These are phyloP conservation scores for Escallonia rubra DNA, from an alignment of 129 eudicot genomes.

Conservation along the genomic window DNA sequence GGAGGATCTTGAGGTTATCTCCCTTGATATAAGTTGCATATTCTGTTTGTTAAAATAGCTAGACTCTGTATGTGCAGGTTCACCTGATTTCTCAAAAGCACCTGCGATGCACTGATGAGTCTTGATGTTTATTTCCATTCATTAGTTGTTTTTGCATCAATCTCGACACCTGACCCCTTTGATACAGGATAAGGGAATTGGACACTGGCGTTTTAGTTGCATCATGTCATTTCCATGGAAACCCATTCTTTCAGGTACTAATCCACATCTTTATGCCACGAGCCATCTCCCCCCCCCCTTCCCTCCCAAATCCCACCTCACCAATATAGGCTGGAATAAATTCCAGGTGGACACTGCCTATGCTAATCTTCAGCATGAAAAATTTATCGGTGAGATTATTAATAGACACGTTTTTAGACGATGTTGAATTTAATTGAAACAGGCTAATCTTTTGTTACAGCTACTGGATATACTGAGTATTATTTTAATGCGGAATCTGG, in stretches of 20 bases:
- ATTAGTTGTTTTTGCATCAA: neutral
- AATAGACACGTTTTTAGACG: no score
- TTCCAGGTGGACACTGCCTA: no score
- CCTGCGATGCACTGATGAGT: neutral
- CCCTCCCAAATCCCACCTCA: no score
- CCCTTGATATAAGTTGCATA: no score
- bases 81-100: neutral
- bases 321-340: no score
- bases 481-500: constrained; percentile 79
- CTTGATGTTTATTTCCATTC: neutral
- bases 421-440: no score
- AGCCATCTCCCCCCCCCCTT: no score
- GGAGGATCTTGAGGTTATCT: constrained; percentile 80
- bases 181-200: constrained; percentile 75
- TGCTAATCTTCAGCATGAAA: no score
- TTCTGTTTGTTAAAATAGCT: neutral
- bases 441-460: constrained; percentile 29
- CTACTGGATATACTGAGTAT: constrained; percentile 96
- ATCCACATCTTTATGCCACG: no score
- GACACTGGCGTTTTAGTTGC: constrained; percentile 98
- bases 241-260: constrained; percentile 86
- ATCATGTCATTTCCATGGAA: constrained; percentile 93
- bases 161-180: constrained; percentile 3
- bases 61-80: neutral
- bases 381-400: no score